phyloP scores from a whole-genome alignment of 805 yeast species.

The Zygotorulaspora danielsina region DNA sequence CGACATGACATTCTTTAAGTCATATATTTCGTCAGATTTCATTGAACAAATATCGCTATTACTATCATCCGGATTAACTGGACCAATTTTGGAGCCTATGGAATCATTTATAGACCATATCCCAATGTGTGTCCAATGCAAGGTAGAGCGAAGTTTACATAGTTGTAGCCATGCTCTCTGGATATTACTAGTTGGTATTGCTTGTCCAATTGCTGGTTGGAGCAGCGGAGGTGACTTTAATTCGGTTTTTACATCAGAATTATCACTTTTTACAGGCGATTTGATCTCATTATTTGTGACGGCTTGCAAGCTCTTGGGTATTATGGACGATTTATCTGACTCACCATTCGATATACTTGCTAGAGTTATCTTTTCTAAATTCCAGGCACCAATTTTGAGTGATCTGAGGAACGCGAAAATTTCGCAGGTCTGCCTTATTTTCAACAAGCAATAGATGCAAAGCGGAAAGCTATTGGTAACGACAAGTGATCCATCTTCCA shows the following conservation, averaged over 20 bases:
- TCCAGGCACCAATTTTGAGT: constrained; percentile 56
- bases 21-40: neutral
- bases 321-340: constrained; percentile 16
- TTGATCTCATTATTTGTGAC: constrained; percentile 22
- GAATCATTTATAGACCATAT: constrained; percentile 56
- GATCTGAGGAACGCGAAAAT: constrained; percentile 71
- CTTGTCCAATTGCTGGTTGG: constrained; percentile 15
- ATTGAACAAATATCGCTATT: constrained; percentile 5
- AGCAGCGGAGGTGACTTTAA: constrained; percentile 17
- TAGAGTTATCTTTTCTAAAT: constrained; percentile 42
- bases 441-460: constrained; percentile 76
- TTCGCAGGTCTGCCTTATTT: constrained; percentile 79
- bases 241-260: constrained; percentile 21
- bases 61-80: constrained; percentile 13
- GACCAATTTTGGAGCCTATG: constrained; percentile 26
- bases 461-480: constrained; percentile 52
- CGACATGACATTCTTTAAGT: constrained; percentile 1
- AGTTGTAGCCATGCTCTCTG: constrained; percentile 62
- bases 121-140: constrained; percentile 83
- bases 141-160: constrained; percentile 58
- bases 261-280: constrained; percentile 28
- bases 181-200: constrained; percentile 34
- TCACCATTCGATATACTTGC: constrained; percentile 19
- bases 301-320: constrained; percentile 6
- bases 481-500: constrained; percentile 30